Percentiles rank a stretch among this genome's conserved stretches.
phyloP scores from a whole-genome alignment of 108 stramenopile genomes.

The Fistulifera solaris region DNA sequence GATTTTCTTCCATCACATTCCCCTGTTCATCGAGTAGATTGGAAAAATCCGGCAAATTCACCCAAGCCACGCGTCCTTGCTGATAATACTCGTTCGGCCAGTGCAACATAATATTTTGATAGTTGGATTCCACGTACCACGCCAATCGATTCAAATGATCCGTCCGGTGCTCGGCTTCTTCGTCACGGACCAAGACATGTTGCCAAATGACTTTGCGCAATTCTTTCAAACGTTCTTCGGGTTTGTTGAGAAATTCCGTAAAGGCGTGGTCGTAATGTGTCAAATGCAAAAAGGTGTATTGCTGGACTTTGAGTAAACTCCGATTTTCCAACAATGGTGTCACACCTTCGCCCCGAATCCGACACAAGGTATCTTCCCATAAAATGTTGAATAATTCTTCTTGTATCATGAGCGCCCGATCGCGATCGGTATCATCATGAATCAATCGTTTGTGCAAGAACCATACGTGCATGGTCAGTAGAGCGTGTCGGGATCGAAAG shows the following conservation, averaged over 20 bases:
- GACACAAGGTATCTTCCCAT: conserved; percentile 74
- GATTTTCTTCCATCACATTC: conserved; percentile 29
- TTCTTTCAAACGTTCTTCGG: conserved; percentile 32
- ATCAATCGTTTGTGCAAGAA: conserved; percentile 78
- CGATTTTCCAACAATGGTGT: conserved; percentile 75
- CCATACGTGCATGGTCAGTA: conserved; percentile 87
- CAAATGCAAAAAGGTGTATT: conserved; percentile 69
- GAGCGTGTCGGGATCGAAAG: conserved; percentile 78
- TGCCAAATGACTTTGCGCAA: conserved; percentile 35
- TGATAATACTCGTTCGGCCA: conserved; percentile 59
- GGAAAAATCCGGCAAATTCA: conserved; percentile 62
- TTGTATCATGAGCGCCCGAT: conserved; percentile 46
- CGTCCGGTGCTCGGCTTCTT: conserved; percentile 29
- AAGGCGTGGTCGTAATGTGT: conserved; percentile 82
- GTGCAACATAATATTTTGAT: conserved; percentile 61
- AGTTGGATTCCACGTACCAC: conserved; percentile 71
- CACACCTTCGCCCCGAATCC: conserved; percentile 73
- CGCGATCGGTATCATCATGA: conserved; percentile 40
- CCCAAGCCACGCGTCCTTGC: conserved; percentile 76
- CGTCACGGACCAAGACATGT: conserved; percentile 36
- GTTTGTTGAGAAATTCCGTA: conserved; percentile 54
- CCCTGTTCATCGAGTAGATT: conserved; percentile 45
- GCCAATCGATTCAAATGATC: conserved; percentile 65
- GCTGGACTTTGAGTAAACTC: conserved; percentile 81
- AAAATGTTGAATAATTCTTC: conserved; percentile 88